phyloP scores from a whole-genome alignment of 192 early-diverging fungal genomes.

The Rhizophagus sp. region DNA sequence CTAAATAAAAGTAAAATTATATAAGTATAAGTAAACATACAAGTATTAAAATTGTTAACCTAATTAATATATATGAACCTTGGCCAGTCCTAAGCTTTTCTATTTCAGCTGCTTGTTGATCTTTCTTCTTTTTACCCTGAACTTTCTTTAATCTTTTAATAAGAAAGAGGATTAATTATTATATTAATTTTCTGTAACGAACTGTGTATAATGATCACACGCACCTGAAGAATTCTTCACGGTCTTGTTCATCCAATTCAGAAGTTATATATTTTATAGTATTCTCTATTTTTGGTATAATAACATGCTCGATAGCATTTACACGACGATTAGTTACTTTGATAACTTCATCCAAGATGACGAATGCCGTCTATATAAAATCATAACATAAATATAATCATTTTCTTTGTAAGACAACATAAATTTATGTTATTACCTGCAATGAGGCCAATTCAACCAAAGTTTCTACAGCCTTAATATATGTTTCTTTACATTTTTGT shows the following conservation, averaged over 20 bases:
- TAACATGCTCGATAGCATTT: conserved; percentile 99
- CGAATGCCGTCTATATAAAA: conserved; percentile 86
- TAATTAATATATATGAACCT: conserved; percentile 31
- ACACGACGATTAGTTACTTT: conserved; percentile 98
- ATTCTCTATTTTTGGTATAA: conserved; percentile 98
- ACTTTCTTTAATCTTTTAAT: conserved; percentile 88
- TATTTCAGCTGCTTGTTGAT: conserved; percentile 58
- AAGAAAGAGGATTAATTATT: neutral
- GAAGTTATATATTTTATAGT: conserved; percentile 96
- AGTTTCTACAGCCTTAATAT: conserved; percentile 92
- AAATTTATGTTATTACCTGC: conserved; percentile 61
- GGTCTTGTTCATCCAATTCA: conserved; percentile 97
- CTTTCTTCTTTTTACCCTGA: conserved; percentile 97
- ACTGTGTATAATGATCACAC: neutral
- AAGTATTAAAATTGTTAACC: conserved; percentile 12
- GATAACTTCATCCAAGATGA: conserved; percentile 99
- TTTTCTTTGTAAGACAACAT: neutral
- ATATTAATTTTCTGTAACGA: neutral
- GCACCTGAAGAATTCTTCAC: conserved; percentile 96
- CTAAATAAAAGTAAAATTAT: neutral
- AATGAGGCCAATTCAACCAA: conserved; percentile 96
- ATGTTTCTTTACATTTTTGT: conserved; percentile 91
- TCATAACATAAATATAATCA: neutral
- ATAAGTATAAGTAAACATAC: neutral
- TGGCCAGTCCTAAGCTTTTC: conserved; percentile 43